phyloP scores from a whole-genome alignment of 2,329 filamentous ascomycete genomes.

The Ophiostoma piceae region DNA sequence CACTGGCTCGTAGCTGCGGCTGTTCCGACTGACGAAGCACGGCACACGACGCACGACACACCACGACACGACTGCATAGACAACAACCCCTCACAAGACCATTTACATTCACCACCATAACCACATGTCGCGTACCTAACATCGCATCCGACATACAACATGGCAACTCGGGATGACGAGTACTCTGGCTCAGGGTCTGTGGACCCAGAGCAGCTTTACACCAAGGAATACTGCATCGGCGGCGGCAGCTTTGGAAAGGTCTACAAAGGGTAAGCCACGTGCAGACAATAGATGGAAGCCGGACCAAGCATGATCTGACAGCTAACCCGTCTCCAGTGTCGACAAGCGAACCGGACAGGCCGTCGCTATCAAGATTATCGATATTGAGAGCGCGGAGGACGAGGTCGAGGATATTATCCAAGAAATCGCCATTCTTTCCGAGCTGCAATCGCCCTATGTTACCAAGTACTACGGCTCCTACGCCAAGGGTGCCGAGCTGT shows the following conservation, averaged over 20 bases:
- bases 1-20: background rate
- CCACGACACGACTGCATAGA: background rate
- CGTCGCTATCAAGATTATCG: constrained; percentile 97
- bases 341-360: constrained; percentile 89
- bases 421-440: constrained; percentile 94
- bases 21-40: background rate
- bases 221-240: constrained; percentile 86
- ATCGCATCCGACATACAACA: background rate
- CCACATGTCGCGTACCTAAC: background rate
- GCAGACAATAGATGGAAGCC: too few relatives aligned
- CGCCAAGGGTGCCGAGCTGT: constrained; percentile 89
- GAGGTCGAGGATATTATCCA: constrained; percentile 99
- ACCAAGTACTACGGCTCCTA: constrained; percentile 98
- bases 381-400: constrained; percentile 97
- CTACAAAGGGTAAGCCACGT: constrained; percentile 74
- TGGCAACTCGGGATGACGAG: constrained; percentile 22
- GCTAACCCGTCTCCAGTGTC: constrained; percentile 51
- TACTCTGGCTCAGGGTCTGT: constrained; percentile 51
- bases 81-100: background rate
- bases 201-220: constrained; percentile 88
- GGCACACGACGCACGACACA: background rate
- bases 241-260: constrained; percentile 98
- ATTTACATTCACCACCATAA: background rate
- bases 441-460: constrained; percentile 91
- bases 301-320: constrained; percentile 15